Evolutionary conservation across 176 grass and related monocot genomes (phyloP).

Genomic region (Oryza glaberrima): DNA sequence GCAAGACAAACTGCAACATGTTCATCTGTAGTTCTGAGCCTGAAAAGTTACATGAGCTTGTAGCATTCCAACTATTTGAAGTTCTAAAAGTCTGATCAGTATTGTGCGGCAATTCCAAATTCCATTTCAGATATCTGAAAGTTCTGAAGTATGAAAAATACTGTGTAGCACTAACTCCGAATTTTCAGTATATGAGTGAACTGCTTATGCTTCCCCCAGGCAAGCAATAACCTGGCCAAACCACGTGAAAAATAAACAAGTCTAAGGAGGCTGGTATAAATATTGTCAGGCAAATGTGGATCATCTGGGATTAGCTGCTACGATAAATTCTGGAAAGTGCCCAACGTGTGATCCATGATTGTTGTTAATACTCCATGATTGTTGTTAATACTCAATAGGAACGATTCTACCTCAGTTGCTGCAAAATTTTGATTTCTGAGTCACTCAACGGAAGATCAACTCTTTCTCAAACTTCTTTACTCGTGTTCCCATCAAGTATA

Average conservation of each 20-base stretch:
- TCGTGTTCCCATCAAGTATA: neutral
- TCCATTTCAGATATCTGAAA: neutral
- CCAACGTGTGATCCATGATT: neutral
- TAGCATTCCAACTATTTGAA: neutral
- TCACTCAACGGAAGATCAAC: neutral
- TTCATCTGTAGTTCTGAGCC: neutral
- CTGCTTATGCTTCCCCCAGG: neutral
- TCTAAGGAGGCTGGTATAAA: neutral
- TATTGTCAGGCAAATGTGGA: neutral
- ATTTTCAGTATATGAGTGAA: neutral
- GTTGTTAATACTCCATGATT: neutral
- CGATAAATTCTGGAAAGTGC: neutral
- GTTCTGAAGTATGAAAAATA: neutral
- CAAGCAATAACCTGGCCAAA: neutral
- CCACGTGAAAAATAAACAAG: neutral
- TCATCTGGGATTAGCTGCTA: no score
- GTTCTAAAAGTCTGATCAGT: neutral
- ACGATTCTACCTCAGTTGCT: neutral
- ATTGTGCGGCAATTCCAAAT: neutral
- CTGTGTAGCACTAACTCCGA: neutral
- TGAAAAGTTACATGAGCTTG: neutral
- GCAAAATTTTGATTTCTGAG: neutral
- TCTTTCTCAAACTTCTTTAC: no score
- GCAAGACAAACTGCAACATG: neutral
- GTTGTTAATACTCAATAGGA: neutral